A percentile compares a stretch with the other conserved stretches of the same genome.
Evolutionary conservation across 2,329 filamentous ascomycete genomes (phyloP).

Genomic region (Orbilia quercus): DNA sequence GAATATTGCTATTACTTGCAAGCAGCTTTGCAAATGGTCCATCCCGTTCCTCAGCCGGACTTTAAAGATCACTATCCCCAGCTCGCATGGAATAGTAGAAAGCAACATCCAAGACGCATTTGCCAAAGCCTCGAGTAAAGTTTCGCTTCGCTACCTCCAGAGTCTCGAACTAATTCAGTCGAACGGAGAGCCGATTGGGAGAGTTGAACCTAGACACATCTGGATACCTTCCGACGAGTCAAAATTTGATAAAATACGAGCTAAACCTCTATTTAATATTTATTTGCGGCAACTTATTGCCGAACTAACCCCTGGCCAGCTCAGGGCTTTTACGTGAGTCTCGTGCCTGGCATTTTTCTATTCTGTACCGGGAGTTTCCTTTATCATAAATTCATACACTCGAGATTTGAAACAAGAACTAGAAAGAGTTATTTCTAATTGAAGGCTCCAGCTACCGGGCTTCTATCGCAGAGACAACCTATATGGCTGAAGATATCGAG

Average conservation of each 20-base stretch:
- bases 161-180: background rate
- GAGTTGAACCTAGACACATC: slow-evolving; percentile 9
- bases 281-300: slow-evolving; percentile 13
- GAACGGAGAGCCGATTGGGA: background rate
- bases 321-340: slow-evolving; percentile 11
- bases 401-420: background rate
- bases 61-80: slow-evolving; percentile 16
- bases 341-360: background rate
- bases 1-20: slow-evolving; percentile 16
- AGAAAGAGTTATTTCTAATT: background rate
- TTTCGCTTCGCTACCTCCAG: slow-evolving; percentile 2
- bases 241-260: background rate
- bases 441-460: background rate
- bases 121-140: background rate
- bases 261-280: slow-evolving; percentile 3
- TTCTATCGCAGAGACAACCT: background rate
- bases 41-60: slow-evolving; percentile 14
- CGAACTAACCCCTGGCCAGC: slow-evolving; percentile 9
- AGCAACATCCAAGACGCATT: slow-evolving; percentile 3
- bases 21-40: slow-evolving; percentile 5
- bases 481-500: slow-evolving; percentile 1
- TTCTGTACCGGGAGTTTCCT: background rate
- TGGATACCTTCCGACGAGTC: background rate
- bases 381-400: background rate
- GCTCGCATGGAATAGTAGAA: background rate